Evolutionary conservation across 2,329 filamentous ascomycete species (phyloP).

Genomic region (Lasiodiplodia theobromae): DNA sequence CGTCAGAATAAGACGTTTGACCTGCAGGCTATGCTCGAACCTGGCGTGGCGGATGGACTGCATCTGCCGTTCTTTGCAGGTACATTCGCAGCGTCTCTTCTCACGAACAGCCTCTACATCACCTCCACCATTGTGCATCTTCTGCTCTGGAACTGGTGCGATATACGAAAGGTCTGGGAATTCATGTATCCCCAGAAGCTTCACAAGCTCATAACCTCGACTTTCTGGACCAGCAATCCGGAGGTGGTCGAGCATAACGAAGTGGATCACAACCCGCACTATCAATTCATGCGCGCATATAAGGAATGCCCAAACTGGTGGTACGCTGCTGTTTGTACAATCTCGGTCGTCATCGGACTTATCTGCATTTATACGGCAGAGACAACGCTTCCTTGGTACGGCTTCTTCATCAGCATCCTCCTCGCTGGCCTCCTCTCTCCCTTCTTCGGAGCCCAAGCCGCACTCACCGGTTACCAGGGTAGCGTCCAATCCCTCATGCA

Average conservation of each 20-base stretch:
- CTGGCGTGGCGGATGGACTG: slow-evolving; percentile 40
- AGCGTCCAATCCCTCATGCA: slow-evolving; percentile 35
- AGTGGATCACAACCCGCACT: slow-evolving; percentile 40
- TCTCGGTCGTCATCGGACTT: slow-evolving; percentile 36
- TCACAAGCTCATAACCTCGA: slow-evolving; percentile 43
- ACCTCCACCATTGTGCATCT: slow-evolving; percentile 58
- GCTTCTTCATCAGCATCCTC: slow-evolving; percentile 39
- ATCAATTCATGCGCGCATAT: slow-evolving; percentile 42
- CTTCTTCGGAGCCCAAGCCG: slow-evolving; percentile 39
- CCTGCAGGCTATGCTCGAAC: slow-evolving; percentile 49
- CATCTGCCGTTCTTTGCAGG: slow-evolving; percentile 54
- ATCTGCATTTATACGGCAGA: slow-evolving; percentile 39
- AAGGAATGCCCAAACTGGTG: slow-evolving; percentile 40
- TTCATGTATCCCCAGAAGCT: slow-evolving; percentile 37
- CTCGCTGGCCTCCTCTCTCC: slow-evolving; percentile 36
- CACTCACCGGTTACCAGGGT: slow-evolving; percentile 33
- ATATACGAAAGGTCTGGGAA: slow-evolving; percentile 48
- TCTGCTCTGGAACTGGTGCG: slow-evolving; percentile 38
- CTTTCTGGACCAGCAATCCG: slow-evolving; percentile 37
- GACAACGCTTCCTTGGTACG: slow-evolving; percentile 44
- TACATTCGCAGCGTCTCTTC: slow-evolving; percentile 28
- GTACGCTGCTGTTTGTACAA: slow-evolving; percentile 37
- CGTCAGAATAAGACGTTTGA: slow-evolving; percentile 31
- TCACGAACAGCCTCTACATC: slow-evolving; percentile 18
- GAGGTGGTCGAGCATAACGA: slow-evolving; percentile 35